Evolutionary conservation across 106 monocot genomes (phyloP), one percentile per base, ranked within the genome.

Genomic region (Dactylorhiza incarnata): DNA sequence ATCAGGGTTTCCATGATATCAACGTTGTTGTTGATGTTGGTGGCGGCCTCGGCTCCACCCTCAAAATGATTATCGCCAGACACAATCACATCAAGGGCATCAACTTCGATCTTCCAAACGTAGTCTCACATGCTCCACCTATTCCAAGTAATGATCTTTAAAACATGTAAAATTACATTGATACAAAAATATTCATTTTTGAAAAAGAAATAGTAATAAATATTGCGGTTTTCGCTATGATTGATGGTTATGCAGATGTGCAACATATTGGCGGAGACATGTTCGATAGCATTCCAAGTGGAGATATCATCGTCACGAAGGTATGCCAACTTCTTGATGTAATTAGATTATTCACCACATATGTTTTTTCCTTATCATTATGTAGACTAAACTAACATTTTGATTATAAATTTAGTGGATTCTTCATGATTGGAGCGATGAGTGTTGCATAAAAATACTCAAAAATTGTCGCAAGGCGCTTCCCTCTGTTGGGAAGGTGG

Each of bases 221-320:
- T 37, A 37, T 37, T 37, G 37, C 3, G 37, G 37, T 37, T 37
- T 37, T 37, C 37, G 37, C 37, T 37, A 37, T 37, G 37, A 37
- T 3, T 37, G 37, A 37, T 37, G 1, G 37, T 37, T 37, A 37
- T 37, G 37, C 37, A 37, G 37, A 37, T 15, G 83, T 87, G 43
- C 81, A 89, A 68, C 86, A 86, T 52, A 74, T 37, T 37, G 37
- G 1, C 37, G 37, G 37, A 37, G 37, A 37, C 37, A 37, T 37
- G 37, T 37, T 37, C 54, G 81, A 76, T 2, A 79, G 73, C 16
- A 71, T 89, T 62, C 86, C 89, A 22, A 79, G 15, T 45, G 89
- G 84, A 68, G 83, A 86, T 79, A 82, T 85, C 73, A 86, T 89
- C 52, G 81, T 89, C 45, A 79, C 86, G 86, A 89, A 89, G 89